Evolutionary conservation across 2,329 filamentous ascomycete genomes (phyloP).

Genomic region (Neocucurbitaria cava): DNA sequence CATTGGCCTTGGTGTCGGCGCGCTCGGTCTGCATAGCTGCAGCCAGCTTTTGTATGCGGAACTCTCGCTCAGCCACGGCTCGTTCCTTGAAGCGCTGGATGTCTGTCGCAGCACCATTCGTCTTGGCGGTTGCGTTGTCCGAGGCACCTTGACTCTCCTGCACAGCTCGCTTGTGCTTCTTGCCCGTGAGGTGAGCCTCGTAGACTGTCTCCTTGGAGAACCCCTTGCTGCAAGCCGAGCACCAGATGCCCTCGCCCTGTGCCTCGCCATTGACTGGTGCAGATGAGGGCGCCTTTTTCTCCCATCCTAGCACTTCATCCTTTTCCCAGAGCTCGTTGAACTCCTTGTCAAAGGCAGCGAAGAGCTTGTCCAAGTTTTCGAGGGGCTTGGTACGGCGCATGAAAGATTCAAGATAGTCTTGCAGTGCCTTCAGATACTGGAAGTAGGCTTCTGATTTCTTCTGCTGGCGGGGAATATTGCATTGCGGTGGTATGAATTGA

Average conservation of each 20-base stretch:
- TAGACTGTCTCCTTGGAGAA: conserved; percentile 97
- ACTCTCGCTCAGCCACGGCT: conserved; percentile 88
- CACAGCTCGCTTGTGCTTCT: conserved; percentile 90
- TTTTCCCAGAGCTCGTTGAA: conserved; percentile 85
- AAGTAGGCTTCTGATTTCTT: conserved; percentile 96
- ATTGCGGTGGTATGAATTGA: conserved; percentile 75
- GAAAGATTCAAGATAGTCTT: conserved; percentile 85
- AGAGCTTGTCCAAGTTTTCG: conserved; percentile 81
- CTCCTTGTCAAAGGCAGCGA: conserved; percentile 78
- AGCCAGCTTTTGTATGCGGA: conserved; percentile 79
- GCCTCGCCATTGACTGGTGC: conserved; percentile 59
- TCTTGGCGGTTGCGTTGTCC: conserved; percentile 19
- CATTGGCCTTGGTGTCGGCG: conserved; percentile 88
- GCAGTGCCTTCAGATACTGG: conserved; percentile 80
- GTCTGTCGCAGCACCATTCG: conserved; percentile 27
- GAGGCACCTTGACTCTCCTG: conserved; percentile 56
- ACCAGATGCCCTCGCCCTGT: conserved; percentile 76
- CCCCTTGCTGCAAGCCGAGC: conserved; percentile 88
- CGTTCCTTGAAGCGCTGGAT: conserved; percentile 74
- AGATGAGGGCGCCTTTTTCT: conserved; percentile 55
- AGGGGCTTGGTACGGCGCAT: conserved; percentile 84
- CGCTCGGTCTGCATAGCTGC: conserved; percentile 86
- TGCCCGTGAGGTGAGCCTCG: conserved; percentile 84
- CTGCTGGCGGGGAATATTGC: conserved; percentile 77
- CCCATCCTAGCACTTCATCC: conserved; percentile 81